phyloP scores from a whole-genome alignment of 176 grass and related monocot genomes.

The Musa itinerans region DNA sequence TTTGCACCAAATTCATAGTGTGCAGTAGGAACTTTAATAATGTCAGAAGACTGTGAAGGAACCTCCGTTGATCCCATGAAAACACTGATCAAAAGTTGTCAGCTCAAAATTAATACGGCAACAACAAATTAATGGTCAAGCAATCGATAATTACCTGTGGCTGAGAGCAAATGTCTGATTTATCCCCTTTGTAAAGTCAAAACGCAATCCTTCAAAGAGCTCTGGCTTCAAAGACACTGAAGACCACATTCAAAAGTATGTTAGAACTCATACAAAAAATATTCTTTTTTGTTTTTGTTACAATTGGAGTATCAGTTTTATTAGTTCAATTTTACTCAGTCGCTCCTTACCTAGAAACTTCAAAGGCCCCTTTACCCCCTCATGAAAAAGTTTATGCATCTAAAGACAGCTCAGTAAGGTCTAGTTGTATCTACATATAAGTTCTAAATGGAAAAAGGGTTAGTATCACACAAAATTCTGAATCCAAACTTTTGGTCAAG shows the following conservation, averaged over 20 bases:
- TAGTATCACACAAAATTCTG: too few species aligned
- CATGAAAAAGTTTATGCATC: too few species aligned
- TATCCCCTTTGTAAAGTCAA: slow-evolving; percentile 87
- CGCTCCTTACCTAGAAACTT: too few species aligned
- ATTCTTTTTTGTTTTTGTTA: not conserved
- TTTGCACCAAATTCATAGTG: slow-evolving; percentile 98
- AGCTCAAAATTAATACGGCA: slow-evolving; percentile 2
- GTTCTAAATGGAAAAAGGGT: too few species aligned
- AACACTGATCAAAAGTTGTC: slow-evolving; percentile 42
- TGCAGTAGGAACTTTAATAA: slow-evolving; percentile 80
- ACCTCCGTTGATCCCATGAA: slow-evolving; percentile 91
- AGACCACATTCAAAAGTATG: not conserved
- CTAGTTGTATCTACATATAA: too few species aligned
- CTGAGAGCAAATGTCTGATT: slow-evolving; percentile 89
- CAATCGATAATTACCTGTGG: slow-evolving; percentile 47
- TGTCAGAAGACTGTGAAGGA: slow-evolving; percentile 63
- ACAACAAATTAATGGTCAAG: not conserved
- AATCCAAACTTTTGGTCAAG: too few species aligned
- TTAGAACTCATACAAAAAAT: not conserved
- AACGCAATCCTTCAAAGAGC: slow-evolving; percentile 87
- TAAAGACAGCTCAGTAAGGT: too few species aligned
- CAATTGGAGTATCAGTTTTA: not conserved
- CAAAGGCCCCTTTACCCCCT: too few species aligned
- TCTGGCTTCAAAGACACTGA: slow-evolving; percentile 98
- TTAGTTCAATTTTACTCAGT: not conserved